Conservation (phyloP, 2,329 filamentous ascomycete species). For the Trichoderma hamatum region DNA sequence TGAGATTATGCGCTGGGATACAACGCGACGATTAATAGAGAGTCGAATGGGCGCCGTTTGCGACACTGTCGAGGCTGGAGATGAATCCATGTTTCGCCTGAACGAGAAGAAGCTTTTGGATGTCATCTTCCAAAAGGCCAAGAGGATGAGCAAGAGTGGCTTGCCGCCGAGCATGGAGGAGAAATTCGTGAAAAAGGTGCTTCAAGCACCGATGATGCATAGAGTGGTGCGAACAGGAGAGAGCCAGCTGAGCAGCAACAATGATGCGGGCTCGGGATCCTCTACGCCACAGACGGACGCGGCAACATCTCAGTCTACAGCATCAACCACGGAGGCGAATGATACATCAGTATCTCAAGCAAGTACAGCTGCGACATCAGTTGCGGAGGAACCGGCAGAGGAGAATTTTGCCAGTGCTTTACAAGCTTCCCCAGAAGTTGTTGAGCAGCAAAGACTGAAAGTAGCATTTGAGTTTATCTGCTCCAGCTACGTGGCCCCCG, state of each 20-base stretch:
- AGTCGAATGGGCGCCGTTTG: constrained; percentile 71
- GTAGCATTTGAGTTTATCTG: constrained; percentile 68
- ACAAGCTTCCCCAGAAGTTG: constrained; percentile 52
- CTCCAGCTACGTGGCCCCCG: constrained; percentile 59
- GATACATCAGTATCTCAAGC: constrained; percentile 43
- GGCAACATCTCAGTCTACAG: constrained; percentile 49
- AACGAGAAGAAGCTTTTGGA: constrained; percentile 70
- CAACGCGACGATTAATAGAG: constrained; percentile 58
- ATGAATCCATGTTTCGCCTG: constrained; percentile 82
- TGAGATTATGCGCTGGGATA: constrained; percentile 55
- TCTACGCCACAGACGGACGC: constrained; percentile 35
- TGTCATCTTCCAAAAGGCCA: constrained; percentile 72
- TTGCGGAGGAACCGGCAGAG: constrained; percentile 39
- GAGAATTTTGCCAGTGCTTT: constrained; percentile 48
- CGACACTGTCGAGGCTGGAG: constrained; percentile 80
- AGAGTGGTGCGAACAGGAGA: constrained; percentile 51
- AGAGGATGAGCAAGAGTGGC: constrained; percentile 63
- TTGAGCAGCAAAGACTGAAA: constrained; percentile 64
- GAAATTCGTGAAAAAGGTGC: constrained; percentile 72
- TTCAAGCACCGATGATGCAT: constrained; percentile 75
- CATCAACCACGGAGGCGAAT: constrained; percentile 42
- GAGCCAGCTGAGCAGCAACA: constrained; percentile 25
- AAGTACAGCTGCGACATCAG: constrained; percentile 52
- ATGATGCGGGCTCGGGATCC: constrained; percentile 29
- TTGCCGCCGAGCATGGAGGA: constrained; percentile 84